Evolutionary conservation across 225 moss, liverwort and hornwort genomes (phyloP).

Genomic region (Bryum argenteum): DNA sequence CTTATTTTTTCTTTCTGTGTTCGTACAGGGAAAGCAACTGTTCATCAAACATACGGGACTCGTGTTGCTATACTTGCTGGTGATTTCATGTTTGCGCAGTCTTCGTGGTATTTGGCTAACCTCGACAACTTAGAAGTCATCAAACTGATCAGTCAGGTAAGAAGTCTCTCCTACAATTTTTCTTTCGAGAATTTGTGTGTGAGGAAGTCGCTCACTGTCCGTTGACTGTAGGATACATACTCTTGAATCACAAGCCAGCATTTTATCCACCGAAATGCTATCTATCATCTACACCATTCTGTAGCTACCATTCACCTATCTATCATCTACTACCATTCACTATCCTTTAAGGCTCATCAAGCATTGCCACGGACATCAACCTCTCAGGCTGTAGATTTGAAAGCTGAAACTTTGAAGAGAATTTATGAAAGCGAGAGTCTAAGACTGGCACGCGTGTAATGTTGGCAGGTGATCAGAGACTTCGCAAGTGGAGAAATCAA

Average conservation of each 20-base stretch:
- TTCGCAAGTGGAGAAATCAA: slow-evolving; percentile 92
- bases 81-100: slow-evolving; percentile 95
- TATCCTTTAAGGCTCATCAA: no score
- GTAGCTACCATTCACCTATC: no score
- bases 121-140: slow-evolving; percentile 97
- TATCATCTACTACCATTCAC: no score
- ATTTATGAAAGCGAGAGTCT: no score
- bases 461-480: slow-evolving; percentile 80
- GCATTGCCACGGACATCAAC: no score
- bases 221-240: background rate
- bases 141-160: slow-evolving; percentile 93
- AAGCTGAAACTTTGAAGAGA: no score
- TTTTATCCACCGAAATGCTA: background rate
- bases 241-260: background rate
- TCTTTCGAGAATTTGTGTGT: background rate
- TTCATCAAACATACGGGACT: slow-evolving; percentile 80
- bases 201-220: background rate
- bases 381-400: no score
- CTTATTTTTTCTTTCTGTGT: no score
- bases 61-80: slow-evolving; percentile 90
- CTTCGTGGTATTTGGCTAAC: slow-evolving; percentile 94
- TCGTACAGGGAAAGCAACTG: slow-evolving; percentile 63
- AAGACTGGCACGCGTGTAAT: background rate
- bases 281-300: no score
- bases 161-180: background rate